phyloP scores from a whole-genome alignment of 2,329 filamentous ascomycete species.

The Malbranchea cinnamomea region DNA sequence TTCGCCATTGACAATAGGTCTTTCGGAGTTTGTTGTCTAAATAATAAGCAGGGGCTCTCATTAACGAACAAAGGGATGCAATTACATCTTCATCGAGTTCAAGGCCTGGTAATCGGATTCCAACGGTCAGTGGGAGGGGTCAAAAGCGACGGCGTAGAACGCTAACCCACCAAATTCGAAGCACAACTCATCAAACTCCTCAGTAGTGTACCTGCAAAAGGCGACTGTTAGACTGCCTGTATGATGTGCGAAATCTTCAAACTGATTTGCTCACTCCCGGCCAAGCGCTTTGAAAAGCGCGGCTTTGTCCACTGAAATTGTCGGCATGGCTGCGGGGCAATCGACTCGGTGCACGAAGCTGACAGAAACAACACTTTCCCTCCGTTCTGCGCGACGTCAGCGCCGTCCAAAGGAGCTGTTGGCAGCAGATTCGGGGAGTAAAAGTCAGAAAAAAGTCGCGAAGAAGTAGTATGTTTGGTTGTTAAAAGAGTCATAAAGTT shows the following conservation, averaged over 20 bases:
- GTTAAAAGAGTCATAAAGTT: no score
- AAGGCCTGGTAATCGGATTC: constrained; percentile 39
- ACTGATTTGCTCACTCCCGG: constrained; percentile 50
- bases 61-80: constrained; percentile 5
- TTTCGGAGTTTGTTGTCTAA: constrained; percentile 55
- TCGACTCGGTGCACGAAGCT: background rate
- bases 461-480: no score
- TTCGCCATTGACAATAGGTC: constrained; percentile 59
- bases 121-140: constrained; percentile 11
- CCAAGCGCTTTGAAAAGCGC: constrained; percentile 87
- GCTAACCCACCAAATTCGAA: constrained; percentile 69
- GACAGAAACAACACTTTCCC: background rate
- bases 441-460: background rate
- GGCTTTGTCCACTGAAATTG: constrained; percentile 91
- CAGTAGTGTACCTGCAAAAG: constrained; percentile 57
- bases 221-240: constrained; percentile 4
- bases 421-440: background rate
- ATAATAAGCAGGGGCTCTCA: constrained; percentile 14
- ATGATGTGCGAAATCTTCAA: constrained; percentile 5
- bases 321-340: constrained; percentile 57
- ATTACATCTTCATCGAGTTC: constrained; percentile 82
- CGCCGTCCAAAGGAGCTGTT: background rate
- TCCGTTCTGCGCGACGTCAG: background rate
- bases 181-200: constrained; percentile 92
- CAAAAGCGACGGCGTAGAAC: constrained; percentile 5